Evolutionary conservation across 495 filamentous ascomycete genomes (phyloP), one percentile per base, ranked within the genome.

Genomic region (Cercophora sp.): DNA sequence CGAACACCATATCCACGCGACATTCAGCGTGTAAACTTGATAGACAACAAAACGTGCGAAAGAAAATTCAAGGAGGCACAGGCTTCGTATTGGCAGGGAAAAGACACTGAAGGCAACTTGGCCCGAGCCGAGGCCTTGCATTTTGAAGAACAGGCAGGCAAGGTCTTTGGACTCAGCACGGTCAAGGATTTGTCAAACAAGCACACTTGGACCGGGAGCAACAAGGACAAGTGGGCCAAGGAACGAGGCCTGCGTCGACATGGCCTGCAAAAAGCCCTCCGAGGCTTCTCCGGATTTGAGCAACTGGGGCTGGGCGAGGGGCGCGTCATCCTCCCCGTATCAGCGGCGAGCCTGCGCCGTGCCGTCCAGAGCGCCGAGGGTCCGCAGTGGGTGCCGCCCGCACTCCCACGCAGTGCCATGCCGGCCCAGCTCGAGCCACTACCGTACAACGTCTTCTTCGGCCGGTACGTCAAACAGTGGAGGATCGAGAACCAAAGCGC

Each of bases 171-270:
- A n/a, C n/a, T n/a, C n/a, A n/a, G n/a, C n/a, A n/a, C n/a, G n/a
- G n/a, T n/a, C n/a, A n/a, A n/a, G n/a, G n/a, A n/a, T n/a, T n/a
- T n/a, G n/a, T n/a, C n/a, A n/a, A n/a, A n/a, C n/a, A n/a, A n/a
- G n/a, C n/a, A n/a, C n/a, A n/a, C n/a, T n/a, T n/a, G n/a, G n/a
- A 40, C 49, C 5, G 44, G 34, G 16, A 18, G 39, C 27, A 26
- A 51, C 9, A 6, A 22, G 4, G 51, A 16, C 27, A n/a, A n/a
- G n/a, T 64, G 54, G 42, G 65, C 59, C 18, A 37, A 16, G 8
- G 56, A 65, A 36, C 69, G 67, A 32, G 73, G 70, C 4, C 69
- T 66, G 56, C 63, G 67, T 16, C 64, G 73, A 29, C 71, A 68
- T 4, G 72, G 64, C 11, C 57, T 76, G 18, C 70, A 73, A 32